Base-by-base conservation (phyloP, 2,329 filamentous ascomycete species). In the Ophiostoma novo-ulmi region DNA sequence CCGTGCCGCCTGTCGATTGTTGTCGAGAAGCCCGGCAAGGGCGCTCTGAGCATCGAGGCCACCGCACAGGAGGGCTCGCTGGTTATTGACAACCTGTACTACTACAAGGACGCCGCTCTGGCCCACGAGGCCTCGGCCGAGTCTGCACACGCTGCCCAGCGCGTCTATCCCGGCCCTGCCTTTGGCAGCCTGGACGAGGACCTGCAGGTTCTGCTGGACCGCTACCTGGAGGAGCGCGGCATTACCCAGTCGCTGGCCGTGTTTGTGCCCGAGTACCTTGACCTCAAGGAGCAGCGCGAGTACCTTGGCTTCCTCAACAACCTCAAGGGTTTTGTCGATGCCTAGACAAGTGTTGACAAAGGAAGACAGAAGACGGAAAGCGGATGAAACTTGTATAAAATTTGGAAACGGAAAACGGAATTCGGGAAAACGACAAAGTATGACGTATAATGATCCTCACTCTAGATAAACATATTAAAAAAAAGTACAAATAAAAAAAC, bases 281-380 rank as follows among this genome's bases (percentile, higher is more conserved):
- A 98, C 79, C 88, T 91, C 82, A 99, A 99, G 89, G 95, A 99
- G 88, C 94, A 98, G 88, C 91, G 89, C 82, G 95, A 99, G 86
- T 99, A 99, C 81, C 83, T 96, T 73, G 83, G 86, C 75, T 99
- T 96, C 95, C 84, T 99, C 80, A 87, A 89, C 80, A 91, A 91
- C 78, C 87, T 97, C 81, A 95, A 94, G 88, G 83, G 82, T 74
- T 97, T 98, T 78, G 84, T 97, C 75, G 90, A 91, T 79, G 89
- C 88, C 73, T 93, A 83, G 69, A 38, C 1, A 48, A 0, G 65
- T 4, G 67, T 22, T 5, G 31, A 63, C 14, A 38, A 67, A 13
- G 20, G 5, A 36, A 52, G n/a, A 38, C 5, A 20, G 10, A 36
- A 44, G 39, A 35, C 22, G 35, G n/a, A 66, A 55, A 39, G 58